Conservation (phyloP, 371 early-diverging fungal genomes). For the Basidiobolus meristosporus region DNA sequence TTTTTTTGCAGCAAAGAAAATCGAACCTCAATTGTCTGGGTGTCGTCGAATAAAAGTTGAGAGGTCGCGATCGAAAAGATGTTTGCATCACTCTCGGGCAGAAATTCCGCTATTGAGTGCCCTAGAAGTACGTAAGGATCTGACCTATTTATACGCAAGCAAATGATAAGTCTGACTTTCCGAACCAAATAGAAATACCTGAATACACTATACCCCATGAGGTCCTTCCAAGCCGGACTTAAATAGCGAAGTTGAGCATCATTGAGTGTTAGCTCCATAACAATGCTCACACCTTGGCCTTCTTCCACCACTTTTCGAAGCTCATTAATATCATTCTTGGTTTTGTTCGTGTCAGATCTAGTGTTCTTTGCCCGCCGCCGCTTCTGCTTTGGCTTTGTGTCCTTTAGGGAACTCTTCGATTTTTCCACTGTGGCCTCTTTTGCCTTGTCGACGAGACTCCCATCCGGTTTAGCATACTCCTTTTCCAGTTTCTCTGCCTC, state of each 20-base stretch:
- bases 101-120: constrained; percentile 16
- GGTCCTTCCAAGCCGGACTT: constrained; percentile 34
- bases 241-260: constrained; percentile 22
- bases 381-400: constrained; percentile 2
- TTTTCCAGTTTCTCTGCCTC: not conserved
- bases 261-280: constrained; percentile 35
- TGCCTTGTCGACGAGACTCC: constrained; percentile 2
- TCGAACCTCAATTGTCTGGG: constrained; percentile 53
- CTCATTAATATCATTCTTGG: constrained; percentile 14
- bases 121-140: constrained; percentile 24
- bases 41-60: constrained; percentile 43
- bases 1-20: constrained; percentile 27
- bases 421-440: constrained; percentile 4
- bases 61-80: constrained; percentile 48
- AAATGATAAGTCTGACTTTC: no score
- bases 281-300: constrained; percentile 33
- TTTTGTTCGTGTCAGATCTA: constrained; percentile 4
- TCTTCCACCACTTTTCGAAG: constrained; percentile 24
- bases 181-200: no score
- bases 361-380: constrained; percentile 5
- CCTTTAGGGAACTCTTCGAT: not conserved
- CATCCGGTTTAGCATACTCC: constrained; percentile 1
- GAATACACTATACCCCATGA: constrained; percentile 25
- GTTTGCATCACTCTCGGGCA: constrained; percentile 21
- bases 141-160: constrained; percentile 8